Conservation (phyloP, 106 monocot genomes). For the Acorus calamus region DNA sequence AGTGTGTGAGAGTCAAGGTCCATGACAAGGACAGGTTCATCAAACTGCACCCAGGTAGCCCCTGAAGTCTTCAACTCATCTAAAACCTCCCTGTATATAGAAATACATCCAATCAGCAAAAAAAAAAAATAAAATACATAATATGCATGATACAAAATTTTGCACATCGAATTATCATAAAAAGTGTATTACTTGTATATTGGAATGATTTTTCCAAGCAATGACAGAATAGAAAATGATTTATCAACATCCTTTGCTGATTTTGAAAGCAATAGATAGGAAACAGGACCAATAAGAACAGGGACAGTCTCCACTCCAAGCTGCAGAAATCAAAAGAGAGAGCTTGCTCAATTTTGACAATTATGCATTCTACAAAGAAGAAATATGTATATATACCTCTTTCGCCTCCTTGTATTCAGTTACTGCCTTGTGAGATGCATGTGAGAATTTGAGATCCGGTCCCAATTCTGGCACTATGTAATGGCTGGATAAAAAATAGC, state of each 20-base stretch:
- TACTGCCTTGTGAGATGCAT: conserved; percentile 91
- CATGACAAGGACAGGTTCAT: conserved; percentile 68
- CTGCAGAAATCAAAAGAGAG: no score
- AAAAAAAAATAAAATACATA: no score
- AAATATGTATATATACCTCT: conserved; percentile 39
- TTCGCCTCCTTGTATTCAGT: conserved; percentile 92
- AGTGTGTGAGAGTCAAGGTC: conserved; percentile 61
- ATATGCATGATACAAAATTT: no score
- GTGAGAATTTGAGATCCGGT: conserved; percentile 73
- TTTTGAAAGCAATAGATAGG: conserved; percentile 76
- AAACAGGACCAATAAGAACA: conserved; percentile 78
- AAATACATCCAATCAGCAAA: no score
- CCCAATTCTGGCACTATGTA: conserved; percentile 86
- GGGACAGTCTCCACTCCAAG: conserved; percentile 80
- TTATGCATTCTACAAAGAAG: no score
- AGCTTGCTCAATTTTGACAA: no score
- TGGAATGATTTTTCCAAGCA: conserved; percentile 53
- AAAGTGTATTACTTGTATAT: conserved; percentile 96
- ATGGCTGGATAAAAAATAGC: conserved; percentile 33
- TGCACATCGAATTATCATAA: no score
- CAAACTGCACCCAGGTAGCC: conserved; percentile 90
- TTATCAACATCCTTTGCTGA: conserved; percentile 77
- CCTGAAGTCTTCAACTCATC: conserved; percentile 76
- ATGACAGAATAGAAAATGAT: conserved; percentile 58
- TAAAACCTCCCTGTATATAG: conserved; percentile 55